Percentiles rank a stretch among this genome's conserved stretches.
phyloP scores from a whole-genome alignment of 2,329 filamentous ascomycete genomes.

The Cladosporium sp. region DNA sequence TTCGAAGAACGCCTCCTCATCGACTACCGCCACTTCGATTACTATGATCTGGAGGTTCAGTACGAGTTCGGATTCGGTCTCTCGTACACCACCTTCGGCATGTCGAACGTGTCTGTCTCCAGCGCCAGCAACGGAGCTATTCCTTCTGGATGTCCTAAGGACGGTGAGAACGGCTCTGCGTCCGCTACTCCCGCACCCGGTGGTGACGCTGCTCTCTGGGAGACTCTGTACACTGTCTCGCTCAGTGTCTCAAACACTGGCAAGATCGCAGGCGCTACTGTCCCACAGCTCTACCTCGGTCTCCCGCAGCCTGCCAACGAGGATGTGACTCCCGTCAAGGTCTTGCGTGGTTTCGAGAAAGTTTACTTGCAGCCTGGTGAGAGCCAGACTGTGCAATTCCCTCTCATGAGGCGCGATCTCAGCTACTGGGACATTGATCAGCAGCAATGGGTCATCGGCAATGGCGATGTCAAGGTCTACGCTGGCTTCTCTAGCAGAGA shows the following conservation, averaged over 20 bases:
- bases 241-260: constrained; percentile 52
- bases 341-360: constrained; percentile 41
- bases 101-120: constrained; percentile 55
- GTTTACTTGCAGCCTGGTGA: constrained; percentile 27
- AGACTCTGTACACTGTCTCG: constrained; percentile 45
- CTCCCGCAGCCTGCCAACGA: constrained; percentile 39
- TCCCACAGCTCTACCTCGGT: constrained; percentile 55
- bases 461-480: constrained; percentile 18
- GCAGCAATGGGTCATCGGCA: constrained; percentile 36
- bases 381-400: constrained; percentile 30
- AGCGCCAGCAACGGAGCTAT: constrained; percentile 86
- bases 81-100: constrained; percentile 27
- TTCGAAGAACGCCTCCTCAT: constrained; percentile 52
- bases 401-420: constrained; percentile 38
- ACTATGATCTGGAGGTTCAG: constrained; percentile 29
- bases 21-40: constrained; percentile 53
- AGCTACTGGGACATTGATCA: constrained; percentile 39
- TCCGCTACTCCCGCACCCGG: constrained; percentile 28
- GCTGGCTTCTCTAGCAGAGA: constrained; percentile 28
- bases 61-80: constrained; percentile 31
- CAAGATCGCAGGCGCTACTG: constrained; percentile 42
- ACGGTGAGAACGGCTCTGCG: constrained; percentile 9
- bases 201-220: constrained; percentile 54
- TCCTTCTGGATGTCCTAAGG: constrained; percentile 62
- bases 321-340: constrained; percentile 33